Evolutionary conservation across 352 stramenopile genomes (phyloP).

Genomic region (Paralagenidium karlingii): DNA sequence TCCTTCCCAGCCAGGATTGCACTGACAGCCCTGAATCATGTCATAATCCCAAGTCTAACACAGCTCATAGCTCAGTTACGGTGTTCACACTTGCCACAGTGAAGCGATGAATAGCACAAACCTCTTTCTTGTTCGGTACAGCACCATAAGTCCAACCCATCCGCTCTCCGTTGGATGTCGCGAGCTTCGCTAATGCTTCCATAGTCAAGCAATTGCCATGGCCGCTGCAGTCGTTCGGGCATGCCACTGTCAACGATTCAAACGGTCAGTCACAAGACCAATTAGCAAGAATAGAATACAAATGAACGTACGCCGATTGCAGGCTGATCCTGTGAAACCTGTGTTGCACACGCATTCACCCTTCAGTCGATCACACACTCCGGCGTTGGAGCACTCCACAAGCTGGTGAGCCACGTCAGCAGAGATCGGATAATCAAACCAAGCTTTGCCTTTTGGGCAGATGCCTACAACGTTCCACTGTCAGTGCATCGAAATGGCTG

Average conservation of each 20-base stretch:
- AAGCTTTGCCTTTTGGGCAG: constrained; percentile 53
- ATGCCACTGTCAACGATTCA: constrained; percentile 21
- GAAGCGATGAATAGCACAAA: no score
- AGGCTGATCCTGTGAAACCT: constrained; percentile 56
- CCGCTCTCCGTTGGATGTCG: constrained; percentile 37
- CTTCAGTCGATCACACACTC: constrained; percentile 47
- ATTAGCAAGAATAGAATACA: not conserved
- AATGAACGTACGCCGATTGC: constrained; percentile 37
- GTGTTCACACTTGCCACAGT: no score
- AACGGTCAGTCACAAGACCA: not conserved
- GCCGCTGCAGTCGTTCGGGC: constrained; percentile 59
- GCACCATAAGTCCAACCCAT: constrained; percentile 43
- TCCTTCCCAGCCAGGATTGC: constrained; percentile 79
- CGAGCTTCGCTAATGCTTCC: constrained; percentile 40
- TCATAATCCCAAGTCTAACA: constrained; percentile 86
- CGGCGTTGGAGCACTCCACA: constrained; percentile 63
- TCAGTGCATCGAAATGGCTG: not conserved
- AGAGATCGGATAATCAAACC: constrained; percentile 43
- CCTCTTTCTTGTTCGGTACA: constrained; percentile 65
- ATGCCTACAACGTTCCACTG: constrained; percentile 2
- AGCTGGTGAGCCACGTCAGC: constrained; percentile 36
- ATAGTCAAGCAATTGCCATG: constrained; percentile 80
- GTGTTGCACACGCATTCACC: constrained; percentile 48
- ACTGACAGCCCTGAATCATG: constrained; percentile 74
- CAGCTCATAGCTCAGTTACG: no score